Conservation (phyloP, 78 protist genomes). For the Bigelowiella natans region DNA sequence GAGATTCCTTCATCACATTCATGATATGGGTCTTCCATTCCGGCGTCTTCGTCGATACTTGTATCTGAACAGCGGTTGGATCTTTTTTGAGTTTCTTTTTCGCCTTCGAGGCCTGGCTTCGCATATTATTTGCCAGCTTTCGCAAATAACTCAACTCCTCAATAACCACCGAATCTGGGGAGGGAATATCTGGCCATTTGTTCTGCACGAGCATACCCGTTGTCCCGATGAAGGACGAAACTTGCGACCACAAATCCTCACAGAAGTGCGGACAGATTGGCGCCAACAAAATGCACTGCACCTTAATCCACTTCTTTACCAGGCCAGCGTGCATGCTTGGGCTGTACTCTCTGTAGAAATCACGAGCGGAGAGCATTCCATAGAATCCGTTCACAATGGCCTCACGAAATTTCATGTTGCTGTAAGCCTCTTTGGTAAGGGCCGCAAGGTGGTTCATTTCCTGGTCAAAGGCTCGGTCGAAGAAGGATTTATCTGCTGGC, state of each 20-base stretch:
- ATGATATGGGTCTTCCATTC: neutral
- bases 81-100: neutral
- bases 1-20: neutral
- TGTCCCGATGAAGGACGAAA: neutral
- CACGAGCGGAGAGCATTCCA: slow-evolving; percentile 40
- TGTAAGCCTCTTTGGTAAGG: neutral
- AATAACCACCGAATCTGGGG: neutral
- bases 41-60: neutral
- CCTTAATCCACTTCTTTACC: slow-evolving; percentile 52
- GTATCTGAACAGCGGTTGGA: neutral
- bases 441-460: slow-evolving; percentile 19
- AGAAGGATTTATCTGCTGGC: neutral
- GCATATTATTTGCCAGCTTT: neutral
- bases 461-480: slow-evolving; percentile 58
- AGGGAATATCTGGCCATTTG: neutral
- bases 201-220: neutral
- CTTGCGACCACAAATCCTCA: slow-evolving; percentile 82
- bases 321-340: slow-evolving; percentile 46
- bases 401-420: slow-evolving; percentile 64
- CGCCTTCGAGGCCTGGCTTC: neutral
- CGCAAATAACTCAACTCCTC: neutral
- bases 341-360: slow-evolving; percentile 51
- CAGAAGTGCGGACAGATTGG: slow-evolving; percentile 90
- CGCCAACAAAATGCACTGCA: slow-evolving; percentile 62
- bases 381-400: slow-evolving; percentile 53